Conservation (phyloP, 768 basidiomycete genomes). For the Megacollybia marginata region DNA sequence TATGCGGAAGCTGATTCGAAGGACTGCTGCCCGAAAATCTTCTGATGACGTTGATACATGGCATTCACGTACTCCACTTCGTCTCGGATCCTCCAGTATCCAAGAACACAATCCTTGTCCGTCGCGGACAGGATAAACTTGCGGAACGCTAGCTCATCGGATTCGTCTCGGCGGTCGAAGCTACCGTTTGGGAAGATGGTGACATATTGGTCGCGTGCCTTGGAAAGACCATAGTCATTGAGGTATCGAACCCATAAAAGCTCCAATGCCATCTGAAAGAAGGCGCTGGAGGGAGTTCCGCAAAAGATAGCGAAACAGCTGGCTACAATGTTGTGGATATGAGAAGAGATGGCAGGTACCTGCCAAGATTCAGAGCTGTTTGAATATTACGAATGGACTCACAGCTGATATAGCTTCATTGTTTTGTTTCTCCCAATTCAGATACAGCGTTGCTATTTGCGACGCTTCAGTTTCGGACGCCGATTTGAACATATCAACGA, state of each 20-base stretch:
- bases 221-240: conserved; percentile 6
- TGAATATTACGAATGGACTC: conserved; percentile 2
- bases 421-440: conserved; percentile 11
- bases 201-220: conserved; percentile 7
- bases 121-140: conserved; percentile 4
- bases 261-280: conserved; percentile 11
- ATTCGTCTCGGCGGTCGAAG: conserved; percentile 1
- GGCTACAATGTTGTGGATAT: conserved; percentile 6
- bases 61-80: conserved; percentile 9
- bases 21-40: conserved; percentile 5
- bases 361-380: neutral
- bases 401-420: conserved; percentile 13
- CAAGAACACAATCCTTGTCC: conserved; percentile 4
- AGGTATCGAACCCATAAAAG: conserved; percentile 10
- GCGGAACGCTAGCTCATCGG: conserved; percentile 9
- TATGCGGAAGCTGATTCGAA: conserved; percentile 9
- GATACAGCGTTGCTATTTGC: conserved; percentile 9
- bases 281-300: conserved; percentile 1
- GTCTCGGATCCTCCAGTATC: conserved; percentile 11
- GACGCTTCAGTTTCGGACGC: conserved; percentile 9
- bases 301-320: conserved; percentile 7
- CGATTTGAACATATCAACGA: conserved; percentile 4
- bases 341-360: conserved; percentile 4
- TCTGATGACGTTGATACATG: conserved; percentile 8
- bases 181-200: conserved; percentile 1